A percentile compares a stretch with the other conserved stretches of the same genome.
These are phyloP conservation scores for Scutellaria galericulata DNA, from an alignment of 257 asterid species.

Conservation along the genomic window DNA sequence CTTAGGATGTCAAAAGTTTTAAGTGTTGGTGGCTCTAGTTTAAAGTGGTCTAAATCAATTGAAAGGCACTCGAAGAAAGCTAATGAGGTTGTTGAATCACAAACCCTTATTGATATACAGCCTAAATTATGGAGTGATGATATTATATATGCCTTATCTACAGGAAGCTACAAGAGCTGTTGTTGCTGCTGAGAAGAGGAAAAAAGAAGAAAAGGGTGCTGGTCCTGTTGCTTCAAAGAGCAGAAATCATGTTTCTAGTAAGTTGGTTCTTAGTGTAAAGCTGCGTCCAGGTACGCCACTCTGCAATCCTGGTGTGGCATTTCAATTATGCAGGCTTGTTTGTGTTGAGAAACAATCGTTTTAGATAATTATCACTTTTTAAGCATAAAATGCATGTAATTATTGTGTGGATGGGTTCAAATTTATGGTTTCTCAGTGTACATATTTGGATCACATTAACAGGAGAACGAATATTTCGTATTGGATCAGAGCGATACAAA, in stretches of 20 bases:
- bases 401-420: conserved; percentile 24
- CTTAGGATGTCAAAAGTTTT: conserved; percentile 77
- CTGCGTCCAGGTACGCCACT: conserved; percentile 76
- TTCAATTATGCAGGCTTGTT: conserved; percentile 29
- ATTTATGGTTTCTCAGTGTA: conserved; percentile 25
- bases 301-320: conserved; percentile 85
- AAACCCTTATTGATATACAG: conserved; percentile 33
- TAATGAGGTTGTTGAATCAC: conserved; percentile 64
- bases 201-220: conserved; percentile 59
- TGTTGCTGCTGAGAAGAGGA: conserved; percentile 72
- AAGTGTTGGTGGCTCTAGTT: conserved; percentile 76
- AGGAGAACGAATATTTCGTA: conserved; percentile 89
- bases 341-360: conserved; percentile 14
- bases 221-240: conserved; percentile 51
- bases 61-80: conserved; percentile 79
- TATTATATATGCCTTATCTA: conserved; percentile 33
- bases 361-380: conserved; percentile 4
- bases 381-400: conserved; percentile 19
- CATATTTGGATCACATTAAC: conserved; percentile 41
- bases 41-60: conserved; percentile 97
- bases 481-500: conserved; percentile 92
- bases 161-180: conserved; percentile 86
- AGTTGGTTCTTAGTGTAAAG: conserved; percentile 76
- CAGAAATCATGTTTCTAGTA: conserved; percentile 78
- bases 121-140: conserved; percentile 29